Evolutionary conservation across 768 basidiomycete genomes (phyloP).

Genomic region (Auriscalpium vulgare): DNA sequence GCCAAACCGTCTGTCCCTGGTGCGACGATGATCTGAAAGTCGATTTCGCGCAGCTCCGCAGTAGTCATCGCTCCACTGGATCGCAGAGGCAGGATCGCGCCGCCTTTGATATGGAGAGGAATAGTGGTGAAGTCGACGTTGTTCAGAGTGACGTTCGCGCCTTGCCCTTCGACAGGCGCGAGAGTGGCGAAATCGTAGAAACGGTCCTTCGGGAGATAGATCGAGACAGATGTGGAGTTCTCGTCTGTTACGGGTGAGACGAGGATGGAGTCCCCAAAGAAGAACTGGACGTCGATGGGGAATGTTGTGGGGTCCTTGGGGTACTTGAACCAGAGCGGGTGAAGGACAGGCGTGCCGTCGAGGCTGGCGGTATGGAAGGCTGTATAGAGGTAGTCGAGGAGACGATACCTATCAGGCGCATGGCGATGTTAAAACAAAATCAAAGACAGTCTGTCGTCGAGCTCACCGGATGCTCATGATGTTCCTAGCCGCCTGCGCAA

Average conservation of each 20-base stretch:
- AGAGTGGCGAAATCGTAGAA: conserved; percentile 59
- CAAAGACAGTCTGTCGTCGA: too few species aligned
- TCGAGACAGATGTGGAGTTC: conserved; percentile 45
- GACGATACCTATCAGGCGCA: conserved; percentile 41
- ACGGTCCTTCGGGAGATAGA: conserved; percentile 55
- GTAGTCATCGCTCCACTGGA: conserved; percentile 53
- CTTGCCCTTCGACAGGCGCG: conserved; percentile 38
- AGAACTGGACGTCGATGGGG: conserved; percentile 58
- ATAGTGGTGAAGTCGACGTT: conserved; percentile 50
- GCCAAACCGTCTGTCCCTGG: conserved; percentile 43
- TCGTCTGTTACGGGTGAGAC: conserved; percentile 63
- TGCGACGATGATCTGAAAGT: conserved; percentile 59
- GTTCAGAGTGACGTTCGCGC: conserved; percentile 33
- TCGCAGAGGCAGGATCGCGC: conserved; percentile 50
- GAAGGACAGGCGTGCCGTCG: conserved; percentile 56
- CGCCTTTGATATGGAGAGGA: conserved; percentile 55
- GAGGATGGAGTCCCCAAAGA: conserved; percentile 59
- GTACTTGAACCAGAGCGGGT: conserved; percentile 60
- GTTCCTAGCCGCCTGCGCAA: conserved; percentile 50
- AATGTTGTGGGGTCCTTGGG: conserved; percentile 54
- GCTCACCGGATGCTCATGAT: conserved; percentile 51
- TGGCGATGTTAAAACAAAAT: background rate
- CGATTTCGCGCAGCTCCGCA: conserved; percentile 38
- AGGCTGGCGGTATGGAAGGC: conserved; percentile 50
- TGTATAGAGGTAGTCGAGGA: conserved; percentile 67